Evolutionary conservation across 2,329 filamentous ascomycete genomes (phyloP), one percentile per base, ranked within the genome.

Genomic region (Ascochyta fabae): DNA sequence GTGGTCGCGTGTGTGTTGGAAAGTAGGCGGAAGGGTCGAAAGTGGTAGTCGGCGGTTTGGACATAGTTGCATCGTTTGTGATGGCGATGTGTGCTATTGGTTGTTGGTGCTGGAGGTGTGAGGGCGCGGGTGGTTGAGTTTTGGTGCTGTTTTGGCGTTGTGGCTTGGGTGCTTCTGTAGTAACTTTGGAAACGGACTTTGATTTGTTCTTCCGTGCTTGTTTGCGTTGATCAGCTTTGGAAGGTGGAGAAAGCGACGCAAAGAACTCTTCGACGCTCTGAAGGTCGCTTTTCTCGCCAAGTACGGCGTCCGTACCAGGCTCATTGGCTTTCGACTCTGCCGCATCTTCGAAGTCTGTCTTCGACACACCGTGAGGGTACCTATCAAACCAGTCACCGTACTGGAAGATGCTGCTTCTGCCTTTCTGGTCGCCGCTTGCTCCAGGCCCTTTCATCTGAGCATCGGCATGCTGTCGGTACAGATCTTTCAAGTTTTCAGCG

Each of bases 331-430:
- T 82, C 36, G 84, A 81, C 4, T 82, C 78, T 26, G 85, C 86
- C 1, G 90, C 88, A 62, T 95, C 91, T 67, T 92, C 87, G 75
- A 91, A 95, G 68, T 96, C 92, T 1, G 87, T 84, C 57, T 91
- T 87, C 3, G 91, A 91, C 15, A 98, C 91, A 2, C 95, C 95
- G 66, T 96, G 90, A 0, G 95, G 95, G 72, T 97, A 98, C 62
- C 90, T 86, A 70, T 95, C 90, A 69, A 98, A 98, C 95, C 95
- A 98, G 76, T 98, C 95, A 47, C 93, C 92, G 67, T 98, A 98
- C 69, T 98, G 94, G 74, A 96, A 93, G 66, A 97, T 90, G 8
- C 84, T 75, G 13, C 81, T 78, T 46, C 75, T 73, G 53, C 47
- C 54, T 50, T 62, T 68, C 42, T 70, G 71, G 10, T 71, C 66